Percentiles rank a stretch among this genome's conserved stretches.
These are phyloP conservation scores for Aspergillus sclerotiicarbonarius DNA, from an alignment of 495 filamentous ascomycete species.

Conservation along the genomic window DNA sequence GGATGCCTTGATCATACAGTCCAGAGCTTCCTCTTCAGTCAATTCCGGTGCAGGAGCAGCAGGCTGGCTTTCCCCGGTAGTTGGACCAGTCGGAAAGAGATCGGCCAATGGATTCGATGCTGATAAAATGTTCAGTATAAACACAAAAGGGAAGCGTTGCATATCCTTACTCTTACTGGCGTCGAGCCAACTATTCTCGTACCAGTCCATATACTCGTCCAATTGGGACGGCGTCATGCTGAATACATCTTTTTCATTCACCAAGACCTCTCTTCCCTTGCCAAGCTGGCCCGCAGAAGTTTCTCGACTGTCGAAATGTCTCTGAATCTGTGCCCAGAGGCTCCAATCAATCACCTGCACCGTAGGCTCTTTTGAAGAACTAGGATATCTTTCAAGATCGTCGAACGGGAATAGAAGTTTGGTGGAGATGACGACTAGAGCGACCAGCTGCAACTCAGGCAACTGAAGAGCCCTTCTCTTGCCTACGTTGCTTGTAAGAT, in stretches of 20 bases:
- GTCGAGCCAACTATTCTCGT: slow-evolving; percentile 70
- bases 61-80: slow-evolving; percentile 15
- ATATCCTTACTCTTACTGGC: slow-evolving; percentile 22
- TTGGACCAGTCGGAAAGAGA: slow-evolving; percentile 48
- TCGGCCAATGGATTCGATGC: slow-evolving; percentile 42
- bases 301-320: slow-evolving; percentile 33
- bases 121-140: slow-evolving; percentile 6
- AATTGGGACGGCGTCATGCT: slow-evolving; percentile 65
- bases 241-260: slow-evolving; percentile 68
- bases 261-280: slow-evolving; percentile 43
- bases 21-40: slow-evolving; percentile 30
- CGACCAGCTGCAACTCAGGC: slow-evolving; percentile 74
- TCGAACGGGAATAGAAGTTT: slow-evolving; percentile 82
- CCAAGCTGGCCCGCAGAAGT: slow-evolving; percentile 26
- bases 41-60: slow-evolving; percentile 9
- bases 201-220: slow-evolving; percentile 87
- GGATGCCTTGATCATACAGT: slow-evolving; percentile 36
- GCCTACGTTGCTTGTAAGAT: slow-evolving; percentile 37
- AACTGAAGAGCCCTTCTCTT: slow-evolving; percentile 37
- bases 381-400: slow-evolving; percentile 53
- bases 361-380: slow-evolving; percentile 56
- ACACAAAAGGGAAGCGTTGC: background rate
- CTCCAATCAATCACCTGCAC: slow-evolving; percentile 67
- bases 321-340: slow-evolving; percentile 61
- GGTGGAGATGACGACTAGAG: slow-evolving; percentile 69